Percentiles rank a stretch among this genome's conserved stretches.
phyloP scores from a whole-genome alignment of 1,284 basidiomycete species.

The Sphagnurus paluster region DNA sequence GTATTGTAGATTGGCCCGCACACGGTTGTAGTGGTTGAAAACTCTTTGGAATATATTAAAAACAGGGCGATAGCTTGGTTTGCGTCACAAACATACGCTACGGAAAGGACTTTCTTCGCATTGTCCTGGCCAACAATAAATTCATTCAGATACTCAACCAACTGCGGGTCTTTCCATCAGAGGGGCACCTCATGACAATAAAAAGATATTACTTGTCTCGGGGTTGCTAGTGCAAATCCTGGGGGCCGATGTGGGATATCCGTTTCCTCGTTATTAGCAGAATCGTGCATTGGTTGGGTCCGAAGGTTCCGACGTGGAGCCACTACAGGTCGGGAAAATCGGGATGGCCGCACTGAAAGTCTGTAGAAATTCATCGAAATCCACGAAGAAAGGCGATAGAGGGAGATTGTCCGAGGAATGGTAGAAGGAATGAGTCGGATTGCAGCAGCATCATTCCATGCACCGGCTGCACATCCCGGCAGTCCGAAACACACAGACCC shows the following conservation, averaged over 20 bases:
- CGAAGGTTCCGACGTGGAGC: constrained; percentile 30
- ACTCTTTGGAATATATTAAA: constrained; percentile 51
- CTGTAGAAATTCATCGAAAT: constrained; percentile 17
- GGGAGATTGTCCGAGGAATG: neutral
- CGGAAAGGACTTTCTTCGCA: constrained; percentile 92
- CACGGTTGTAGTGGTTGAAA: constrained; percentile 90
- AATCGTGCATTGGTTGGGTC: constrained; percentile 37
- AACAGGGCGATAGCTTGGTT: constrained; percentile 5
- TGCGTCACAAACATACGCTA: constrained; percentile 61
- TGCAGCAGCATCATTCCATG: too few species aligned
- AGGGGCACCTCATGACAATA: constrained; percentile 12
- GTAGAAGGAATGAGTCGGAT: neutral
- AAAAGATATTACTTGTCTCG: constrained; percentile 55
- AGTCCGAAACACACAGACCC: constrained; percentile 11
- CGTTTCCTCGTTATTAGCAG: constrained; percentile 22
- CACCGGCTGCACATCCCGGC: too few species aligned
- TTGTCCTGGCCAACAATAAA: constrained; percentile 92
- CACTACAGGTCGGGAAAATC: constrained; percentile 18
- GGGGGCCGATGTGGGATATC: constrained; percentile 29
- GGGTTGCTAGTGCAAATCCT: constrained; percentile 59
- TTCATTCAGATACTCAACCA: constrained; percentile 85
- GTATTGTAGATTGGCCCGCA: constrained; percentile 61
- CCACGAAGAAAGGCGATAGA: neutral
- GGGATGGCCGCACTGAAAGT: constrained; percentile 18
- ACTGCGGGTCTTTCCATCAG: constrained; percentile 38